Evolutionary conservation across 1,284 basidiomycete genomes (phyloP).

Genomic region (Fomitiporia mediterranea): DNA sequence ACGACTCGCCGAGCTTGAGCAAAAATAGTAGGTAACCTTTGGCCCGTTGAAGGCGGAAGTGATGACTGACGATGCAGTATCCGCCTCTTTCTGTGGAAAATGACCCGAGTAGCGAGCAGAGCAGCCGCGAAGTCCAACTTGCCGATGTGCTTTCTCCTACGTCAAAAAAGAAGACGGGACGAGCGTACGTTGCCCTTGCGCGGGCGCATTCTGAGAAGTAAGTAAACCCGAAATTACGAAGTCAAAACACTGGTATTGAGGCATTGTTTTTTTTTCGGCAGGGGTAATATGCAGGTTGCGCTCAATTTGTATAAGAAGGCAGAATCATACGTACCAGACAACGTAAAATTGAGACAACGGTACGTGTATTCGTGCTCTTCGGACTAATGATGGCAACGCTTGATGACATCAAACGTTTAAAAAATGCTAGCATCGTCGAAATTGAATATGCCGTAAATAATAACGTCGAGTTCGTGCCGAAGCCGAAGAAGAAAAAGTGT

Average conservation of each 20-base stretch:
- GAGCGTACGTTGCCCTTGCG: slow-evolving; percentile 70
- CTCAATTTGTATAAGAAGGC: slow-evolving; percentile 73
- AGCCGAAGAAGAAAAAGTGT: slow-evolving; percentile 47
- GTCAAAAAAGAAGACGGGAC: slow-evolving; percentile 69
- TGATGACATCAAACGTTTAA: too few species aligned
- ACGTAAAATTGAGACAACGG: slow-evolving; percentile 77
- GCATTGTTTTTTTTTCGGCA: slow-evolving; percentile 27
- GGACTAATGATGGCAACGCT: too few species aligned
- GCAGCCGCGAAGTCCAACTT: slow-evolving; percentile 52
- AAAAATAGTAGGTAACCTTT: slow-evolving; percentile 52
- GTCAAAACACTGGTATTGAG: neutral
- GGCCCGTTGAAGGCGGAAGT: slow-evolving; percentile 2
- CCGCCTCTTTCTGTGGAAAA: slow-evolving; percentile 19
- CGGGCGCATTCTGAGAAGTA: slow-evolving; percentile 74
- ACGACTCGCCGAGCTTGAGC: slow-evolving; percentile 62
- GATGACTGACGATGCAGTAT: slow-evolving; percentile 16
- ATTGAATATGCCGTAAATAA: slow-evolving; percentile 68
- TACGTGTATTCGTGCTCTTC: slow-evolving; percentile 63
- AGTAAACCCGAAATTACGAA: slow-evolving; percentile 14
- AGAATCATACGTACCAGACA: slow-evolving; percentile 71
- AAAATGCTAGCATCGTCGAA: slow-evolving; percentile 56
- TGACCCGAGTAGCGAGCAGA: slow-evolving; percentile 43
- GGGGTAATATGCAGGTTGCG: slow-evolving; percentile 67
- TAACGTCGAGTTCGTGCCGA: slow-evolving; percentile 52
- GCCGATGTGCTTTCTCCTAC: slow-evolving; percentile 60